Conservation (phyloP, 768 basidiomycete genomes). For the Gyrodon lividus region DNA sequence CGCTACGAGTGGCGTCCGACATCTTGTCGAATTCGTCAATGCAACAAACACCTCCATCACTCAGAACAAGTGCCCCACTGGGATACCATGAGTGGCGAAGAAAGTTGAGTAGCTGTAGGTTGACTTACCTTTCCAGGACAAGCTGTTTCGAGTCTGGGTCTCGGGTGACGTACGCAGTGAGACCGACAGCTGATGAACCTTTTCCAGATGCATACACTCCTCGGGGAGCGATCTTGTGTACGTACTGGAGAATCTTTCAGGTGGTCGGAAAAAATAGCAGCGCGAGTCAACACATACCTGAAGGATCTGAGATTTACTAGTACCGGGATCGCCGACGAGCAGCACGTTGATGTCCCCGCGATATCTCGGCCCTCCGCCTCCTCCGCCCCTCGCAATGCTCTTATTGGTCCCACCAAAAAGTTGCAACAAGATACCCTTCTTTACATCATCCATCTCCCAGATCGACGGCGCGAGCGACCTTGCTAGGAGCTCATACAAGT, state of each 20-base stretch:
- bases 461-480: constrained; percentile 91
- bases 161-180: constrained; percentile 97
- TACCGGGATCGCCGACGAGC: constrained; percentile 96
- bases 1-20: constrained; percentile 96
- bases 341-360: constrained; percentile 98
- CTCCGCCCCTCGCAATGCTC: constrained; percentile 87
- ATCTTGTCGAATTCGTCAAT: constrained; percentile 99
- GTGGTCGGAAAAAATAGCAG: not conserved
- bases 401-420: constrained; percentile 99
- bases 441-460: constrained; percentile 98
- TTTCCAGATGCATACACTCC: constrained; percentile 98
- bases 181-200: constrained; percentile 96
- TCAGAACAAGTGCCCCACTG: constrained; percentile 91
- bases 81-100: constrained; percentile 3
- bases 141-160: constrained; percentile 98
- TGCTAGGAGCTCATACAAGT: constrained; percentile 84
- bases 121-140: constrained; percentile 83
- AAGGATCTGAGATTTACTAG: constrained; percentile 93
- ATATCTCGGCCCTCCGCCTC: constrained; percentile 93
- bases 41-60: constrained; percentile 96
- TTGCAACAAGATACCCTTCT: constrained; percentile 95
- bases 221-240: constrained; percentile 96
- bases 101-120: not conserved
- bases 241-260: constrained; percentile 59
- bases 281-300: constrained; percentile 49